Base-by-base conservation (phyloP, 2,329 filamentous ascomycete genomes). In the Arthrobotrys conoides region DNA sequence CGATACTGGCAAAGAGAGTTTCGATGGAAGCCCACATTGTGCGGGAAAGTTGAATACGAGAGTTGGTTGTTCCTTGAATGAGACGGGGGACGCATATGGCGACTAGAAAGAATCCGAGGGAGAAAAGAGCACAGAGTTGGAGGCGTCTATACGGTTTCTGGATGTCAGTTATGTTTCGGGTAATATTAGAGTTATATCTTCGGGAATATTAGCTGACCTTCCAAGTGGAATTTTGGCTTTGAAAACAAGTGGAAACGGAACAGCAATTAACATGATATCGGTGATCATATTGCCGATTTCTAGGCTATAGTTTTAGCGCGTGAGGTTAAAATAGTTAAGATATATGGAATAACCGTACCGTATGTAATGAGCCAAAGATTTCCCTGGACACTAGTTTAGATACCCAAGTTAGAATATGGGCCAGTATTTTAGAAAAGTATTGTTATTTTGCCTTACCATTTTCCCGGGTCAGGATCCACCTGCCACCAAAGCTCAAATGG, bases 241-340 rank as follows among this genome's bases (percentile, higher is more conserved):
- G 41, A 75, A 75, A 16, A 75, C 71, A 14, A 75, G 64, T 10
- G 71, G 71, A 16, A 75, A 75, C 24, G 71, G 71, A 44, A 75
- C 71, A 14, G 71, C 71, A 30, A 75, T 61, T 5, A 75, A 61
- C 71, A 75, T 75, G 9, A 75, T 2, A 22, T 75, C 71, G 0
- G 71, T 75, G 9, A 75, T 63, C 71, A 75, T 75, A 41, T 75
- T 75, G 6, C 71, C 71, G 30, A 75, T 75, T 55, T 75, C 71
- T 75, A 63, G 2, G 24, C n/a, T 5, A 22, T 22, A 59, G 8
- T 16, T 20, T 65, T 41, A 71, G 53, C 38, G 22, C 14, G 16
- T 48, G 4, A 46, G 27, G 9, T 4, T 27, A 20, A 20, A 5
- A n/a, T 12, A 24, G 5, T 16, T n/a, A 14, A 36, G 12, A 0